phyloP scores from a whole-genome alignment of 306 rosid genomes.

The Quercus engelmannii region DNA sequence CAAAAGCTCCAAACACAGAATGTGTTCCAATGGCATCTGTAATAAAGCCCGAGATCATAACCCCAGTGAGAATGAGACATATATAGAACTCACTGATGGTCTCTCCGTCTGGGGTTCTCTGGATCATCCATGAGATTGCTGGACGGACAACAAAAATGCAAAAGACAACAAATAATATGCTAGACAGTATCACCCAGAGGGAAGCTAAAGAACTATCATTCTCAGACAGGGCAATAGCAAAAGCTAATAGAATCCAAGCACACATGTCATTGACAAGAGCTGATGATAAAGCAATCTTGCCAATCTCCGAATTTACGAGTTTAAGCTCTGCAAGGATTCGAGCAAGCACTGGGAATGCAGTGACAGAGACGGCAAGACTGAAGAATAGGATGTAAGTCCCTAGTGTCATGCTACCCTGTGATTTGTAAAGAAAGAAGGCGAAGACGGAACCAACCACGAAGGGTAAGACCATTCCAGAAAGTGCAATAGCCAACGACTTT shows the following conservation, averaged over 20 bases:
- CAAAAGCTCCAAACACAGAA: slow-evolving; percentile 88
- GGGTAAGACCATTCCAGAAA: slow-evolving; percentile 75
- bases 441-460: slow-evolving; percentile 40
- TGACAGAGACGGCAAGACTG: slow-evolving; percentile 65
- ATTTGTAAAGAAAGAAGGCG: slow-evolving; percentile 23
- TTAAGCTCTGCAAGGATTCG: slow-evolving; percentile 78
- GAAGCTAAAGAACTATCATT: slow-evolving; percentile 48
- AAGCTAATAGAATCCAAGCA: slow-evolving; percentile 77
- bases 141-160: slow-evolving; percentile 62
- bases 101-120: slow-evolving; percentile 87
- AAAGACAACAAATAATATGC: slow-evolving; percentile 52
- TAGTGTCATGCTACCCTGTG: background rate
- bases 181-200: slow-evolving; percentile 71
- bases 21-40: slow-evolving; percentile 96
- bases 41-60: slow-evolving; percentile 80
- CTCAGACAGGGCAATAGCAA: slow-evolving; percentile 78
- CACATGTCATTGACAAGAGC: slow-evolving; percentile 78
- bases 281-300: slow-evolving; percentile 62
- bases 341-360: slow-evolving; percentile 81
- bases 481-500: slow-evolving; percentile 48
- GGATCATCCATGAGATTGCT: slow-evolving; percentile 50
- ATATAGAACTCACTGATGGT: slow-evolving; percentile 61
- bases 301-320: slow-evolving; percentile 69
- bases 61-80: slow-evolving; percentile 78
- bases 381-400: slow-evolving; percentile 51